These are phyloP conservation scores for Astrothelium macrocarpum DNA, from an alignment of 495 filamentous ascomycete species.

Conservation along the genomic window DNA sequence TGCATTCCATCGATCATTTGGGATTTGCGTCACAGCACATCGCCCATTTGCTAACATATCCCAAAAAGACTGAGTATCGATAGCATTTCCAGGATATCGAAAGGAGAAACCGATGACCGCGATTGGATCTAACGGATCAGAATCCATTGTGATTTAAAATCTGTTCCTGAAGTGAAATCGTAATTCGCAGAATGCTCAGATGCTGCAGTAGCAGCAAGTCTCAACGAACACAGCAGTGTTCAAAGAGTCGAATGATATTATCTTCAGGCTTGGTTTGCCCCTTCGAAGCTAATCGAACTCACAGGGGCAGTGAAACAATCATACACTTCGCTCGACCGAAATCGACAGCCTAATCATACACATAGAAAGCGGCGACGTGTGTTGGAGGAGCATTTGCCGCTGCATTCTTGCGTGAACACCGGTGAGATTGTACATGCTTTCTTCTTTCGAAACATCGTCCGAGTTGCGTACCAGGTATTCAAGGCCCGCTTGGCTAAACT, in stretches of 20 bases:
- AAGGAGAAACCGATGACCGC: not conserved
- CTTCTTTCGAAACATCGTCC: not conserved
- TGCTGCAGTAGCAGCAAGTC: no score
- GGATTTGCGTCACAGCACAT: not conserved
- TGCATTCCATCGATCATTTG: constrained; percentile 14
- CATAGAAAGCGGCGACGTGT: not conserved
- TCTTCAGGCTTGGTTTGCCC: not conserved
- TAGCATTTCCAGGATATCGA: not conserved
- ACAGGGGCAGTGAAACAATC: not conserved
- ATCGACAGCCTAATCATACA: not conserved
- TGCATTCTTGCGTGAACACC: not conserved
- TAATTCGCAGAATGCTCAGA: no score
- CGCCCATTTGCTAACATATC: not conserved
- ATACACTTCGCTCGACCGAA: not conserved
- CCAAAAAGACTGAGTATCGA: not conserved
- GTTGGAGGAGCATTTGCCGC: not conserved
- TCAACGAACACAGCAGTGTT: no score
- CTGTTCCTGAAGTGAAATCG: no score
- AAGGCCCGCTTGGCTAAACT: not conserved
- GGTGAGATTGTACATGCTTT: not conserved
- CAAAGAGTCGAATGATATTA: not conserved
- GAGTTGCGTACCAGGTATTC: not conserved
- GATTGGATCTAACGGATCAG: not conserved
- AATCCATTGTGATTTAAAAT: not conserved
- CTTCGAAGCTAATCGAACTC: not conserved